Conservation (phyloP, 495 filamentous ascomycete genomes). For the Trichoderma parareesei region DNA sequence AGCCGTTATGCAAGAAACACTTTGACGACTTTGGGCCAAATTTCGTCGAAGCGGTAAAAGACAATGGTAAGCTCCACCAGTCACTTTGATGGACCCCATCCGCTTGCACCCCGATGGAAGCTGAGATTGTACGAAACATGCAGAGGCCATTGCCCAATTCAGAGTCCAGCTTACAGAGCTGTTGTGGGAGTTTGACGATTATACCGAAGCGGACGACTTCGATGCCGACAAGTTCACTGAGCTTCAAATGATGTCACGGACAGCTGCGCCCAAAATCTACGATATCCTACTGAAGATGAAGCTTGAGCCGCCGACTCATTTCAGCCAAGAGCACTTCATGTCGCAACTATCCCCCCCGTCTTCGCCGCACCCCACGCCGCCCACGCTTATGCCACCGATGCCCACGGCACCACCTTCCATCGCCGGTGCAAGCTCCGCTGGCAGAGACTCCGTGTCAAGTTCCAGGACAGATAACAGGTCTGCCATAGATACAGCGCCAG, state of each 20-base stretch:
- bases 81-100: not conserved
- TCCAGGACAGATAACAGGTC: conserved; percentile 6
- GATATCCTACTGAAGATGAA: conserved; percentile 35
- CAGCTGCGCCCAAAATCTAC: conserved; percentile 27
- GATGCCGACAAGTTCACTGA: conserved; percentile 28
- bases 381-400: conserved; percentile 12
- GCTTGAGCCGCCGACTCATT: conserved; percentile 21
- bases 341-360: conserved; percentile 8
- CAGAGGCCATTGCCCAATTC: conserved; percentile 34
- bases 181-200: conserved; percentile 37
- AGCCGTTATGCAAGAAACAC: conserved; percentile 32
- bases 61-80: conserved; percentile 26
- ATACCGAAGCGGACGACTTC: conserved; percentile 31
- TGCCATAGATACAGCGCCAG: not conserved
- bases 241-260: conserved; percentile 30
- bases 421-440: conserved; percentile 19
- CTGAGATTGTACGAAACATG: not conserved
- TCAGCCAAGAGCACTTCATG: conserved; percentile 10
- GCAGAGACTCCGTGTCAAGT: conserved; percentile 18
- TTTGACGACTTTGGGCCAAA: conserved; percentile 30
- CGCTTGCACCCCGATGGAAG: not conserved
- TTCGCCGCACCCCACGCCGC: conserved; percentile 4
- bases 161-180: conserved; percentile 30
- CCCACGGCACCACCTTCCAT: conserved; percentile 16
- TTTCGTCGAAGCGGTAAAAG: conserved; percentile 35